phyloP scores from a whole-genome alignment of 2,329 filamentous ascomycete species.

The Fusarium kyushuense region DNA sequence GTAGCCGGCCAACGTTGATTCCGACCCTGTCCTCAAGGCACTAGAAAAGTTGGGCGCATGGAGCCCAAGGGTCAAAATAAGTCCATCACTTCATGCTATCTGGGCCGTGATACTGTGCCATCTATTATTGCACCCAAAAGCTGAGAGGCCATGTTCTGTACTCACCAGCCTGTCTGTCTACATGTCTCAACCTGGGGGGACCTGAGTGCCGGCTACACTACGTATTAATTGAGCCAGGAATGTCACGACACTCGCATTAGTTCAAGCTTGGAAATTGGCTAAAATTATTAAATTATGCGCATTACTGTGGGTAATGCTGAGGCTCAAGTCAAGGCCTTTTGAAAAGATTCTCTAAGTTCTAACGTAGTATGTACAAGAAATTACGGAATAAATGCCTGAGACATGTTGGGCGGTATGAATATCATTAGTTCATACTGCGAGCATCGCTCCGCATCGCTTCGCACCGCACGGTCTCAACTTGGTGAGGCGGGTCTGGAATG shows the following conservation, averaged over 20 bases:
- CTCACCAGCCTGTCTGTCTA: no score
- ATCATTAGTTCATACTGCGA: not conserved
- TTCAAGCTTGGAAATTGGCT: not conserved
- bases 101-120: no score
- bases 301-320: not conserved
- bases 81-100: no score
- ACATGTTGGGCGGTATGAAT: not conserved
- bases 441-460: not conserved
- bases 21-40: not conserved
- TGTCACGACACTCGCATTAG: not conserved
- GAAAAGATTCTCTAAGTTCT: not conserved
- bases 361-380: slow-evolving; percentile 1
- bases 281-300: slow-evolving; percentile 12
- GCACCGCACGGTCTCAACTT: not conserved
- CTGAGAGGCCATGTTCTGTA: no score
- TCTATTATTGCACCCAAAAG: no score
- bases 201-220: not conserved
- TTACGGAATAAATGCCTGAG: not conserved
- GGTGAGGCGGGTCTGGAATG: not conserved
- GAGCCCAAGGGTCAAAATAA: no score
- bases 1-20: not conserved
- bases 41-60: no score
- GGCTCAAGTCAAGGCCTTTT: not conserved
- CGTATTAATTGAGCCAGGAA: slow-evolving; percentile 9
- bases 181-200: no score